Evolutionary conservation across 192 early-diverging fungal species (phyloP).

Genomic region (Linnemannia exigua): DNA sequence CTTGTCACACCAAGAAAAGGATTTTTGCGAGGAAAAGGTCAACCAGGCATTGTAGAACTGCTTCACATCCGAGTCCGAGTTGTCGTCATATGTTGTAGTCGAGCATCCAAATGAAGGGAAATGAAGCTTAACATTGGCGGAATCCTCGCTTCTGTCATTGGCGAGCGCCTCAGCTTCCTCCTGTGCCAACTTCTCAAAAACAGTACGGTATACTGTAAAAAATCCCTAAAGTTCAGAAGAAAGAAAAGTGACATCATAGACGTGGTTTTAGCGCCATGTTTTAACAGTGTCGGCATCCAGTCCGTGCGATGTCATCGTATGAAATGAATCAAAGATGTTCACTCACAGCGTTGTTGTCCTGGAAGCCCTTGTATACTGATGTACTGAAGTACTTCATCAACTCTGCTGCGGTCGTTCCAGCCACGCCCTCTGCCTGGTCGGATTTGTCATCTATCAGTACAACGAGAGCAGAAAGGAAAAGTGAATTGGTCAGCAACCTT

Average conservation of each 20-base stretch:
- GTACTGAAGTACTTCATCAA: conserved; percentile 89
- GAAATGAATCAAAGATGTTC: not conserved
- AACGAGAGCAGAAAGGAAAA: not conserved
- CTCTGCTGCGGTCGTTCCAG: conserved; percentile 71
- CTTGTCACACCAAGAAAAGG: conserved; percentile 96
- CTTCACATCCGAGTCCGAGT: conserved; percentile 65
- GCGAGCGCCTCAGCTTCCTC: conserved; percentile 81
- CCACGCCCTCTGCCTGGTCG: conserved; percentile 61
- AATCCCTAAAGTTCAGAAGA: conserved; percentile 69
- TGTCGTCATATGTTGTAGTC: conserved; percentile 75
- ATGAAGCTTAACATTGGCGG: conserved; percentile 30
- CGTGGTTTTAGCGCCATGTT: not conserved
- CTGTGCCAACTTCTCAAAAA: conserved; percentile 84
- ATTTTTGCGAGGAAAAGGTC: conserved; percentile 86
- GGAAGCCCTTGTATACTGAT: conserved; percentile 78
- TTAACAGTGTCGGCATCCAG: not conserved
- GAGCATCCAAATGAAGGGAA: conserved; percentile 80
- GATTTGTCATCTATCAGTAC: conserved; percentile 62
- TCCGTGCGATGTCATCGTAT: not conserved
- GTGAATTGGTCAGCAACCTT: not conserved
- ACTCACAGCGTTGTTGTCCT: conserved; percentile 71
- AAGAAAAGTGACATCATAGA: conserved; percentile 15
- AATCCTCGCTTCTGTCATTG: conserved; percentile 60
- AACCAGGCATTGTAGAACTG: conserved; percentile 88
- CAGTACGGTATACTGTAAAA: conserved; percentile 80